These are phyloP conservation scores for Starmerella bombicola DNA, from an alignment of 805 yeast species.

Conservation along the genomic window DNA sequence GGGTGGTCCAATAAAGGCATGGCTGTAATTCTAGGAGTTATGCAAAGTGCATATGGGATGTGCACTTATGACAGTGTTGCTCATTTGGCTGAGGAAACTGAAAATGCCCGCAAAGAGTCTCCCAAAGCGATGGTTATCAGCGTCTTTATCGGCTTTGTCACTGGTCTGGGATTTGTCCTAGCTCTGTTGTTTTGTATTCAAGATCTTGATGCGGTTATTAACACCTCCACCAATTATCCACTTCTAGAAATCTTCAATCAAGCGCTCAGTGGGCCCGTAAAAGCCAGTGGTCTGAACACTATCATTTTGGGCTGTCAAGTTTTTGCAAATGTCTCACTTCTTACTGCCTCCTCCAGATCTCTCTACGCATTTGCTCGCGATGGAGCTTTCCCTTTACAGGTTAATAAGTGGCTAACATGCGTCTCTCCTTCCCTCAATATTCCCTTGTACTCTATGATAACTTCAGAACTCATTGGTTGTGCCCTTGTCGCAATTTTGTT, in stretches of 20 bases:
- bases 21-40: conserved; percentile 57
- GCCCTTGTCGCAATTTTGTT: conserved; percentile 44
- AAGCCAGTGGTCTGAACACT: conserved; percentile 39
- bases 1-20: conserved; percentile 50
- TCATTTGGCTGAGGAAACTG: conserved; percentile 56
- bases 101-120: conserved; percentile 44
- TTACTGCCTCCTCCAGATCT: conserved; percentile 57
- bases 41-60: conserved; percentile 60
- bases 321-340: conserved; percentile 48
- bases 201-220: conserved; percentile 38
- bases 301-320: conserved; percentile 42
- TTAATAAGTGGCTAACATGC: conserved; percentile 38
- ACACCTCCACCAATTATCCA: conserved; percentile 48
- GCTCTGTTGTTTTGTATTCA: conserved; percentile 42
- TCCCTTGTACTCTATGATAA: conserved; percentile 49
- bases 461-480: conserved; percentile 41
- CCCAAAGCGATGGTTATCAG: conserved; percentile 53
- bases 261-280: conserved; percentile 40
- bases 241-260: conserved; percentile 52
- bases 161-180: conserved; percentile 30
- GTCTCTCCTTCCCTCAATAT: conserved; percentile 38
- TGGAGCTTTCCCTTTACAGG: conserved; percentile 41
- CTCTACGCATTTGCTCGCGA: conserved; percentile 61
- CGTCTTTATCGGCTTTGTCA: conserved; percentile 52
- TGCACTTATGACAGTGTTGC: conserved; percentile 59